Evolutionary conservation across 768 basidiomycete species (phyloP), one percentile per base, ranked within the genome.

Genomic region (Cubamyces sp.): DNA sequence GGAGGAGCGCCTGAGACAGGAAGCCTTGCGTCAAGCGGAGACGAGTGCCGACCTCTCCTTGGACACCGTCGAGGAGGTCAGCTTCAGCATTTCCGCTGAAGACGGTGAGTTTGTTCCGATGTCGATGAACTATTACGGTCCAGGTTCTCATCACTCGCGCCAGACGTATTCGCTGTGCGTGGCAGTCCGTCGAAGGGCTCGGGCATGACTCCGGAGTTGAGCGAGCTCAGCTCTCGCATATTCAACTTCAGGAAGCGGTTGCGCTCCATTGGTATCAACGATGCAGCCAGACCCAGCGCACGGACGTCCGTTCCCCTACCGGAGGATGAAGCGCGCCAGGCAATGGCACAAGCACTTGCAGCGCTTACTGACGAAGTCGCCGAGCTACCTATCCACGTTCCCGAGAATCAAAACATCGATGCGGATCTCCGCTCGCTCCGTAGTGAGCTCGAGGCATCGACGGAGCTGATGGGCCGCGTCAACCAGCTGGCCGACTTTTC

Each of bases 401-500:
- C 64, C 9, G 73, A 79, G 4, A 78, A 82, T 57, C 67, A 71
- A 11, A 69, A 77, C 5, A 70, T 83, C 39, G 80, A 87, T 54
- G 66, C 80, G n/a, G 88, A 92, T 66, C 73, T 89, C n/a, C 78
- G 77, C 40, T 87, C 87, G 2, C 74, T 94, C 49, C 80, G 74
- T 57, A 73, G 71, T 25, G 91, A 94, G 59, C 61, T 91, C n/a
- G 77, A 82, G 23, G 78, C 71, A 18, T 82, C 86, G 41, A 71
- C 73, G 46, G 75, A 77, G 3, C 69, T 86, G 48, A 73, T 91
- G 69, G 74, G 78, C 34, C 80, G 79, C 46, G 71, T 92, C 25
- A 75, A 82, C 54, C 75, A 74, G 40, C 75, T 95, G n/a, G 83
- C 81, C 11, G 74, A 78, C n/a, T 75, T 94, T 50, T 74, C 79